Evolutionary conservation across 306 rosid genomes (phyloP).

Genomic region (Prunus dulcis): DNA sequence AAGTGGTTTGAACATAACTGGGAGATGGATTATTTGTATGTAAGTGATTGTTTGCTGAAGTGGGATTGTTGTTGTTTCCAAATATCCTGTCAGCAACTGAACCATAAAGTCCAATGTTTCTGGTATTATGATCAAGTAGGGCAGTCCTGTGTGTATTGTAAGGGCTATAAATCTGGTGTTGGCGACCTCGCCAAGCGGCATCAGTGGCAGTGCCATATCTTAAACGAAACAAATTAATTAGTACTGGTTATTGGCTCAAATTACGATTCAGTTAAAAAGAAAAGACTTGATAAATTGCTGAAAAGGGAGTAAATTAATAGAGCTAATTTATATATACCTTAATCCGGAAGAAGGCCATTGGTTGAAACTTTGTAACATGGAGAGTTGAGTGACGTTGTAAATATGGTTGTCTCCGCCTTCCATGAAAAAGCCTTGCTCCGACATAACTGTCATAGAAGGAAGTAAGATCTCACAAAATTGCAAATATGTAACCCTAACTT

Average conservation of each 20-base stretch:
- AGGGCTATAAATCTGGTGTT: conserved; percentile 26
- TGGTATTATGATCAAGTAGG: background rate
- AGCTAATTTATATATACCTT: conserved; percentile 19
- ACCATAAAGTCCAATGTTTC: conserved; percentile 21
- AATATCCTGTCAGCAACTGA: conserved; percentile 25
- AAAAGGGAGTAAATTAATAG: background rate
- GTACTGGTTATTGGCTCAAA: background rate
- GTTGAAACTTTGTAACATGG: conserved; percentile 38
- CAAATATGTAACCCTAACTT: conserved; percentile 2
- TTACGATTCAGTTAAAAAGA: background rate
- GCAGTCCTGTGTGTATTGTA: background rate
- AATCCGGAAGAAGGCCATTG: conserved; percentile 32
- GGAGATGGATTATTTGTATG: background rate
- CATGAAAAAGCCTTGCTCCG: conserved; percentile 34
- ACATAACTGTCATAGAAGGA: conserved; percentile 10
- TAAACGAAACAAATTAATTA: background rate
- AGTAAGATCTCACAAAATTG: conserved; percentile 5
- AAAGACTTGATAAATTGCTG: background rate
- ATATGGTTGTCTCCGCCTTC: conserved; percentile 33
- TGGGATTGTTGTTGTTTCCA: conserved; percentile 14
- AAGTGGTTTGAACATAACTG: background rate
- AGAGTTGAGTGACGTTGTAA: conserved; percentile 42
- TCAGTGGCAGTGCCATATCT: conserved; percentile 12
- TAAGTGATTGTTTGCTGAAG: conserved; percentile 3
- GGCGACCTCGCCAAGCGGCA: conserved; percentile 12